Percentiles rank a stretch among this genome's conserved stretches.
Evolutionary conservation across 75 land plant genomes (phyloP).

Genomic region (Pseudotsuga menziesii): DNA sequence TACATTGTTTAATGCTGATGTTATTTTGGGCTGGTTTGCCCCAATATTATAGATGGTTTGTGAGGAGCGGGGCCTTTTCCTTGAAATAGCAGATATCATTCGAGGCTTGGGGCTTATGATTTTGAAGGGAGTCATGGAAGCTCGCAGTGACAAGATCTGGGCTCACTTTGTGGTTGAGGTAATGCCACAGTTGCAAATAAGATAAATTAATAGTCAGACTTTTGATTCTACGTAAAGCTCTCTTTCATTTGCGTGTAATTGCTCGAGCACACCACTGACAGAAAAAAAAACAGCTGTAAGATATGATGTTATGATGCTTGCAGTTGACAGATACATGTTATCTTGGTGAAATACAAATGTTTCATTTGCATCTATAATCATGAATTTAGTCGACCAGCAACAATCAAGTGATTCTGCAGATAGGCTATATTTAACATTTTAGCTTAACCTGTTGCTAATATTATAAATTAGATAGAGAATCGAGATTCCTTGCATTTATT

Average conservation of each 20-base stretch:
- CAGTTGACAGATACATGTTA: no score
- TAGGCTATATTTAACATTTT: no score
- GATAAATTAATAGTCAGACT: neutral
- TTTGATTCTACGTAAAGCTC: neutral
- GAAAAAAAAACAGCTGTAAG: neutral
- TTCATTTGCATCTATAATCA: no score
- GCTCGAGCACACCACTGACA: neutral
- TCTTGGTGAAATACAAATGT: no score
- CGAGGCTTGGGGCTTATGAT: conserved; percentile 40
- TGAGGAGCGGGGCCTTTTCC: conserved; percentile 41
- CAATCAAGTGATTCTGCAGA: no score
- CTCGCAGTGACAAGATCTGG: conserved; percentile 41
- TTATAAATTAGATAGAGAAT: no score
- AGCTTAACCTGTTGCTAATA: no score
- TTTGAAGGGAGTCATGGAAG: conserved; percentile 60
- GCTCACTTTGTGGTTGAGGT: conserved; percentile 74
- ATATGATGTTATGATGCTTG: no score
- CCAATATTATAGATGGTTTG: conserved; percentile 62
- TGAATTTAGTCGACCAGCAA: no score
- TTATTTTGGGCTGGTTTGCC: neutral
- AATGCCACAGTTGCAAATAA: neutral
- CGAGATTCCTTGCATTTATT: neutral
- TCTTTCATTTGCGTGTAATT: neutral
- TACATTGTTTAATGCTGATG: neutral
- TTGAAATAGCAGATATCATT: conserved; percentile 60